phyloP scores from a whole-genome alignment of 2,329 filamentous ascomycete species.

The Ceratocystis variospora region DNA sequence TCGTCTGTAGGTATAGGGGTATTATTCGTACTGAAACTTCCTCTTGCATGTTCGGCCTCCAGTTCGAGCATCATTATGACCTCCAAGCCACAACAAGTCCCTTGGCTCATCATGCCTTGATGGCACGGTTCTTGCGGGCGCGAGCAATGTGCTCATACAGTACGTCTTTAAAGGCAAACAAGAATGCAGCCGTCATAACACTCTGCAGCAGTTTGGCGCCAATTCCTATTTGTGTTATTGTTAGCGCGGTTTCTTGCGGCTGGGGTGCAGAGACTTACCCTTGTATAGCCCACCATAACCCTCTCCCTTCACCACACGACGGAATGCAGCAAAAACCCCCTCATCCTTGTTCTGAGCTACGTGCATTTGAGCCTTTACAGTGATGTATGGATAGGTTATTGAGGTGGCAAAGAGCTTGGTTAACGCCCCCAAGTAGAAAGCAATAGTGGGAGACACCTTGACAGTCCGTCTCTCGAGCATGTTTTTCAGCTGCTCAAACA shows the following conservation, averaged over 20 bases:
- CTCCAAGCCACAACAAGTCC: not conserved
- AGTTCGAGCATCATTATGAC: not conserved
- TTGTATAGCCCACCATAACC: conserved; percentile 89
- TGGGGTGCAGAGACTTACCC: conserved; percentile 40
- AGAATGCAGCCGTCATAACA: conserved; percentile 85
- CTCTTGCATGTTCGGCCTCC: not conserved
- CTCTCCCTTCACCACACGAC: conserved; percentile 70
- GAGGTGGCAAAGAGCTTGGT: conserved; percentile 89
- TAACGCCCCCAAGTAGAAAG: conserved; percentile 80
- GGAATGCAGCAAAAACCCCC: conserved; percentile 64
- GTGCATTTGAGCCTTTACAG: conserved; percentile 95
- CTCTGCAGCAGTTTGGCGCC: conserved; percentile 94
- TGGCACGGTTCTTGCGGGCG: conserved; percentile 39
- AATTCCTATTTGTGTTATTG: conserved; percentile 49
- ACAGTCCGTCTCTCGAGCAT: conserved; percentile 51
- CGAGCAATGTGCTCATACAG: conserved; percentile 71
- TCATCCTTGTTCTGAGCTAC: conserved; percentile 69
- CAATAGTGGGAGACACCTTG: conserved; percentile 69
- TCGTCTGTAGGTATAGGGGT: not conserved
- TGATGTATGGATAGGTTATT: conserved; percentile 97
- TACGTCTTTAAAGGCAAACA: conserved; percentile 97
- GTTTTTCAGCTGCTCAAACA: conserved; percentile 98
- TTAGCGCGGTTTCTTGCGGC: conserved; percentile 19
- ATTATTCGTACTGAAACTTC: not conserved
- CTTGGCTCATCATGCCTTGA: conserved; percentile 24